These are phyloP conservation scores for Lycium ferocissimum DNA, from an alignment of 257 asterid genomes.

Conservation along the genomic window DNA sequence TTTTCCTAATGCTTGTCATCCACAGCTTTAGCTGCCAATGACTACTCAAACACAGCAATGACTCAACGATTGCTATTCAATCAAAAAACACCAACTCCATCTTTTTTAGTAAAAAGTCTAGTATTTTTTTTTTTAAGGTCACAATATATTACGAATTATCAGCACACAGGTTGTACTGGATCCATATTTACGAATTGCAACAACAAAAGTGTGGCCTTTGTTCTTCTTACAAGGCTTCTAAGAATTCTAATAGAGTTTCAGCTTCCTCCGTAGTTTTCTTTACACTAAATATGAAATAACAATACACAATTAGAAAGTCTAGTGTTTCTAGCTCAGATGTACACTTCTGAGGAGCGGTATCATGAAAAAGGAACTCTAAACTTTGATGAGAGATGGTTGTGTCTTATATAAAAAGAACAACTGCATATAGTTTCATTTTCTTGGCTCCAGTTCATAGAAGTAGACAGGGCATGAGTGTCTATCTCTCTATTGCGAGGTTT, in stretches of 20 bases:
- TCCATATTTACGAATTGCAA: neutral
- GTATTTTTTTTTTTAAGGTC: neutral
- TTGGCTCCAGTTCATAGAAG: neutral
- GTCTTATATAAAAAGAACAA: neutral
- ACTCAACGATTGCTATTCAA: neutral
- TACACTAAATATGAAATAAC: neutral
- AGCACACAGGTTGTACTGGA: neutral
- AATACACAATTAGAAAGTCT: neutral
- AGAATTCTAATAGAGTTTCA: neutral
- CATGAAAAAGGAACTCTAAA: neutral
- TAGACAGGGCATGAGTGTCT: neutral
- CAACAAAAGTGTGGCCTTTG: neutral
- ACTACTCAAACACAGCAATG: neutral
- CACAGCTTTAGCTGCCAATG: neutral
- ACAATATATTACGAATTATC: neutral
- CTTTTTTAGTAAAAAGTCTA: neutral
- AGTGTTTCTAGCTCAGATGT: neutral
- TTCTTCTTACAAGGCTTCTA: neutral
- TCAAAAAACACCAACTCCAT: neutral
- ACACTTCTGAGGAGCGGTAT: neutral
- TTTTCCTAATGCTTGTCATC: neutral
- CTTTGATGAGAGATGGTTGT: conserved; percentile 10
- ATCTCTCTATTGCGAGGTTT: neutral
- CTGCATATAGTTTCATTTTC: neutral
- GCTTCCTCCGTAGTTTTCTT: neutral